Evolutionary conservation across 225 moss, liverwort and hornwort genomes (phyloP).

Genomic region (Polytrichum formosum): DNA sequence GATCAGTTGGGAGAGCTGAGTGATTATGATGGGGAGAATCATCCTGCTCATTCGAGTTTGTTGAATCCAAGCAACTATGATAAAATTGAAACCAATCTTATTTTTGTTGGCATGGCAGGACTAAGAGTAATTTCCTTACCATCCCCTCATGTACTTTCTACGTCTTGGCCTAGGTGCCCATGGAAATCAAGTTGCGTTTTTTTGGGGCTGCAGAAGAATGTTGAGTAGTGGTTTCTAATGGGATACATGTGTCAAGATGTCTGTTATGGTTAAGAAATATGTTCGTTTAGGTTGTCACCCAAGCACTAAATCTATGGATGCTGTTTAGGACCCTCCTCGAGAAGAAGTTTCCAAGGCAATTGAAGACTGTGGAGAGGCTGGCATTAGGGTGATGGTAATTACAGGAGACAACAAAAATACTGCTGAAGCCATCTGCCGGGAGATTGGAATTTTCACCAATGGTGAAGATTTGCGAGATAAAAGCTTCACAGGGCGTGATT

Average conservation of each 20-base stretch:
- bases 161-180: not conserved
- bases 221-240: too few species aligned
- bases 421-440: constrained; percentile 88
- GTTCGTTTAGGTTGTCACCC: too few species aligned
- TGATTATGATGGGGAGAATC: constrained; percentile 68
- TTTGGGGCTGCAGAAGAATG: too few species aligned
- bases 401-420: constrained; percentile 93
- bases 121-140: constrained; percentile 53
- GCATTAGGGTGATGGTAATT: constrained; percentile 90
- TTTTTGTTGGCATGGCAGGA: constrained; percentile 82
- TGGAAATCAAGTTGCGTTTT: not conserved
- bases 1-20: constrained; percentile 65
- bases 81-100: constrained; percentile 67
- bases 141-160: not conserved
- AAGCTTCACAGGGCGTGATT: constrained; percentile 82
- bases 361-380: constrained; percentile 78
- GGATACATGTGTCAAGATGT: too few species aligned
- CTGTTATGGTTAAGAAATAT: too few species aligned
- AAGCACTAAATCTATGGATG: too few species aligned
- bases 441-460: constrained; percentile 75
- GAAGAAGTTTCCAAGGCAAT: constrained; percentile 77
- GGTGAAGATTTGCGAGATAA: constrained; percentile 65
- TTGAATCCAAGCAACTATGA: constrained; percentile 72
- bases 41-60: constrained; percentile 56
- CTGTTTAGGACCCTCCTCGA: constrained; percentile 78